Evolutionary conservation across 2,329 filamentous ascomycete species (phyloP).

Genomic region (Penicillium sp.): DNA sequence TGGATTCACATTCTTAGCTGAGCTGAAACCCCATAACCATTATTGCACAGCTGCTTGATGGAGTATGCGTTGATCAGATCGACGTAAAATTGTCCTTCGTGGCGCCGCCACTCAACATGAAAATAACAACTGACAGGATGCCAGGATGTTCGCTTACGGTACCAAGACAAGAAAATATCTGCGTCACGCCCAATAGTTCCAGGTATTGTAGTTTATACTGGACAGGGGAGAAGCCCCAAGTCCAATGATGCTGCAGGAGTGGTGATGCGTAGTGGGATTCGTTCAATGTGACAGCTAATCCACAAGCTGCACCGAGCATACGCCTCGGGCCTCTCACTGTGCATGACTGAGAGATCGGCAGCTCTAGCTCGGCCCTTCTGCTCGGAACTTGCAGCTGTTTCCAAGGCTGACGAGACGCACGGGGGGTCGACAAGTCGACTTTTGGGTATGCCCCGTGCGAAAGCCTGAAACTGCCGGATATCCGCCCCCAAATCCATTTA

Average conservation of each 20-base stretch:
- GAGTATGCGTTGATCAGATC: neutral
- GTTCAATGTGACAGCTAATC: conserved; percentile 7
- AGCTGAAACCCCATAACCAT: conserved; percentile 12
- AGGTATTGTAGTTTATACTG: neutral
- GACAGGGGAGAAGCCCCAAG: neutral
- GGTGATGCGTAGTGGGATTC: conserved; percentile 7
- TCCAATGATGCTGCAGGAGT: conserved; percentile 4
- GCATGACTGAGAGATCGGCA: neutral
- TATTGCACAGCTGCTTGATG: neutral
- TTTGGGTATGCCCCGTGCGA: neutral
- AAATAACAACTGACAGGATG: neutral
- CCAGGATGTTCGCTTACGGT: neutral
- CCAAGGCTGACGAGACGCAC: neutral
- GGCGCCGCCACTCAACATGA: conserved; percentile 6
- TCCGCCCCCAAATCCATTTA: neutral
- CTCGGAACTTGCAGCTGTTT: neutral
- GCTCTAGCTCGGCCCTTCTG: neutral
- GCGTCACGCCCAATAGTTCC: neutral
- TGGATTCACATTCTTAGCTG: conserved; percentile 7
- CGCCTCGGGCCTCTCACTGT: neutral
- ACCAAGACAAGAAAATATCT: neutral
- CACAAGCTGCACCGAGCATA: neutral
- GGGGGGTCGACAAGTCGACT: neutral
- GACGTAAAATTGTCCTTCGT: neutral
- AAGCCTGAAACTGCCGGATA: neutral